phyloP scores from a whole-genome alignment of 176 grass and related monocot genomes.

The Phoenix dactylifera region DNA sequence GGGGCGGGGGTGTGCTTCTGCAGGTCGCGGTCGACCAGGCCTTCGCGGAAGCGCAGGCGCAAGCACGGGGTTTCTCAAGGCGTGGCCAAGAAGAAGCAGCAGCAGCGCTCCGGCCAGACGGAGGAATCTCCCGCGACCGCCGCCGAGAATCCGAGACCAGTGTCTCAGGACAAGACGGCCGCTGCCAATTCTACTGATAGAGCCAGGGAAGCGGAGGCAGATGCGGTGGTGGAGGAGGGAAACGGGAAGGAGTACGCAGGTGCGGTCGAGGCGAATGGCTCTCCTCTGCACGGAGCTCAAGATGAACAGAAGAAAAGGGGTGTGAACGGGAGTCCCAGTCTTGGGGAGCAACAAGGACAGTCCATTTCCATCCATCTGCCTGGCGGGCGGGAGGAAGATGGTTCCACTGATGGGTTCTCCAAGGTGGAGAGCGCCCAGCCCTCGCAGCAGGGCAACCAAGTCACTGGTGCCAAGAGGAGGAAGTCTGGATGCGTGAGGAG shows the following conservation, averaged over 20 bases:
- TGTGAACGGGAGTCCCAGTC: background rate
- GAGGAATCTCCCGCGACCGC: background rate
- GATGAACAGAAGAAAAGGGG: no score
- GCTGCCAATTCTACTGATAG: no score
- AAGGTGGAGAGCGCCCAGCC: slow-evolving; percentile 32
- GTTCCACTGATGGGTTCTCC: slow-evolving; percentile 25
- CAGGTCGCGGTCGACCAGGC: slow-evolving; percentile 32
- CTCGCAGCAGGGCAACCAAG: slow-evolving; percentile 41
- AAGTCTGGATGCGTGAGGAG: slow-evolving; percentile 86
- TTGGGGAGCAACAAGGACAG: slow-evolving; percentile 8
- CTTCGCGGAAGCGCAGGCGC: slow-evolving; percentile 43
- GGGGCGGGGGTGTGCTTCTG: no score
- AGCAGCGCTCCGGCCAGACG: slow-evolving; percentile 4
- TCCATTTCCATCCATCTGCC: slow-evolving; percentile 18
- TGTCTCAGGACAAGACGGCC: no score
- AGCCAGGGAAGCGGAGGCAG: no score
- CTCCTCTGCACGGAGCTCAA: no score
- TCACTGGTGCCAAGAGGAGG: slow-evolving; percentile 93
- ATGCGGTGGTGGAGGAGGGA: no score
- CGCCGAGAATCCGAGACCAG: no score
- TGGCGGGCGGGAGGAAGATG: slow-evolving; percentile 31
- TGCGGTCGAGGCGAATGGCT: no score
- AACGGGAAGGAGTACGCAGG: no score
- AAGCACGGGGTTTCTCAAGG: slow-evolving; percentile 19
- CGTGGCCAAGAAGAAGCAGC: slow-evolving; percentile 14